A percentile compares a stretch with the other conserved stretches of the same genome.
Evolutionary conservation across 2,329 filamentous ascomycete genomes (phyloP).

Genomic region (Clonostachys chloroleuca): DNA sequence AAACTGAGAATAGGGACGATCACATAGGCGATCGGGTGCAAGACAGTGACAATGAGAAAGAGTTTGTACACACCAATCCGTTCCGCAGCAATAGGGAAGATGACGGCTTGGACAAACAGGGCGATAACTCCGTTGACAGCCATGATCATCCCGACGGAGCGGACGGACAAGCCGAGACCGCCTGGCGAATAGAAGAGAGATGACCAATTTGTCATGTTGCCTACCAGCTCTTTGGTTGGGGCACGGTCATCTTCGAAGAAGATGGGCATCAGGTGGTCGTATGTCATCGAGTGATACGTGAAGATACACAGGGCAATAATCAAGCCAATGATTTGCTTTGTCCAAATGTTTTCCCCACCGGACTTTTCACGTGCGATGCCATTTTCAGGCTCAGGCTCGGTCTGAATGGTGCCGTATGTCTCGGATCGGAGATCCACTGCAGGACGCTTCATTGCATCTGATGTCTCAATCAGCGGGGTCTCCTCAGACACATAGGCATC

Average conservation of each 20-base stretch:
- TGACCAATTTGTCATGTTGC: conserved; percentile 14
- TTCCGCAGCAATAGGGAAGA: conserved; percentile 57
- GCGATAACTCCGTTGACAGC: conserved; percentile 55
- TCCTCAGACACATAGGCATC: conserved; percentile 55
- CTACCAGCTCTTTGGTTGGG: conserved; percentile 19
- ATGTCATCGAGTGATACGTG: conserved; percentile 94
- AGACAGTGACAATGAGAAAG: conserved; percentile 51
- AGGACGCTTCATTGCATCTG: conserved; percentile 69
- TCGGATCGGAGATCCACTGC: conserved; percentile 72
- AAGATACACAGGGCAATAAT: conserved; percentile 83
- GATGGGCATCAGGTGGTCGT: conserved; percentile 86
- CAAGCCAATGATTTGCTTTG: conserved; percentile 65
- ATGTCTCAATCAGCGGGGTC: conserved; percentile 71
- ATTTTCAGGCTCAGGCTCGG: conserved; percentile 43
- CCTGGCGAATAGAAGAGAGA: conserved; percentile 53
- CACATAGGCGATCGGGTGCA: conserved; percentile 59
- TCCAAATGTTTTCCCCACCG: conserved; percentile 36
- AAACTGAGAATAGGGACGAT: conserved; percentile 55
- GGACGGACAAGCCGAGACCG: conserved; percentile 58
- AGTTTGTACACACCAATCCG: conserved; percentile 54
- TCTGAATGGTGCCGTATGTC: conserved; percentile 68
- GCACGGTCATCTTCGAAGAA: conserved; percentile 78
- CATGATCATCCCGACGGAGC: conserved; percentile 58
- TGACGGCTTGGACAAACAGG: conserved; percentile 52
- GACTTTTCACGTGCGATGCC: conserved; percentile 19